These are phyloP conservation scores for Boletus coccyginus DNA, from an alignment of 768 basidiomycete genomes.

Conservation along the genomic window DNA sequence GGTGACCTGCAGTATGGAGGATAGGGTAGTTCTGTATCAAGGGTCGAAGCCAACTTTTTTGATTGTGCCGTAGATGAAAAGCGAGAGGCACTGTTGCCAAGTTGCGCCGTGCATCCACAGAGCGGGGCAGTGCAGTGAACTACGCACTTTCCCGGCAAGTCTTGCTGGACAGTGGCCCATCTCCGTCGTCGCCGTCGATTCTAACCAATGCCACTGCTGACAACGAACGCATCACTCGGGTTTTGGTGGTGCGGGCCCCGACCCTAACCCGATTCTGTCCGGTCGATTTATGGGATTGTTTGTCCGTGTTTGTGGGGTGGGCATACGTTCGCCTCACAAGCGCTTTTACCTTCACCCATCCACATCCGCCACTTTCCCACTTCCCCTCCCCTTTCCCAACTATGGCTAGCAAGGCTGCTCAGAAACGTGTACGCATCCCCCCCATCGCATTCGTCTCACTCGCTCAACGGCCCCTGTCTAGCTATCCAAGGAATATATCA, in stretches of 20 bases:
- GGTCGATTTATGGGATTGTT: slow-evolving; percentile 9
- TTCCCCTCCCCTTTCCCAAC: slow-evolving; percentile 2
- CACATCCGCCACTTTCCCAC: slow-evolving; percentile 7
- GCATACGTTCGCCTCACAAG: slow-evolving; percentile 22
- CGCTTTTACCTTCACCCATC: slow-evolving; percentile 24
- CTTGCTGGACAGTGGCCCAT: too few relatives aligned
- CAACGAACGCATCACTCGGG: not conserved
- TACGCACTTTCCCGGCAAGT: not conserved
- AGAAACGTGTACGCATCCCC: slow-evolving; percentile 64
- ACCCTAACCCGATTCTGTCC: slow-evolving; percentile 21
- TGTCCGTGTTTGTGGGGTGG: slow-evolving; percentile 25
- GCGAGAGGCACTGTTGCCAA: not conserved
- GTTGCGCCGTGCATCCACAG: not conserved
- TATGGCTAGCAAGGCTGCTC: slow-evolving; percentile 86
- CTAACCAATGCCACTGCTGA: not conserved
- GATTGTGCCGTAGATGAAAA: not conserved
- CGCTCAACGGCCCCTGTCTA: slow-evolving; percentile 28
- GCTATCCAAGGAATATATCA: slow-evolving; percentile 85
- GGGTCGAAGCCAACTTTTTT: not conserved
- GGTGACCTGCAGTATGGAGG: not conserved
- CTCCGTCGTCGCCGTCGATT: not conserved
- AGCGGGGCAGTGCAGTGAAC: slow-evolving; percentile 6
- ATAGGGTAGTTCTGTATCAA: slow-evolving; percentile 3
- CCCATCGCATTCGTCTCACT: slow-evolving; percentile 7
- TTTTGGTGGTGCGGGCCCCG: not conserved